Evolutionary conservation across 495 filamentous ascomycete genomes (phyloP), one percentile per base, ranked within the genome.

Genomic region (Penicillium riverlandense): DNA sequence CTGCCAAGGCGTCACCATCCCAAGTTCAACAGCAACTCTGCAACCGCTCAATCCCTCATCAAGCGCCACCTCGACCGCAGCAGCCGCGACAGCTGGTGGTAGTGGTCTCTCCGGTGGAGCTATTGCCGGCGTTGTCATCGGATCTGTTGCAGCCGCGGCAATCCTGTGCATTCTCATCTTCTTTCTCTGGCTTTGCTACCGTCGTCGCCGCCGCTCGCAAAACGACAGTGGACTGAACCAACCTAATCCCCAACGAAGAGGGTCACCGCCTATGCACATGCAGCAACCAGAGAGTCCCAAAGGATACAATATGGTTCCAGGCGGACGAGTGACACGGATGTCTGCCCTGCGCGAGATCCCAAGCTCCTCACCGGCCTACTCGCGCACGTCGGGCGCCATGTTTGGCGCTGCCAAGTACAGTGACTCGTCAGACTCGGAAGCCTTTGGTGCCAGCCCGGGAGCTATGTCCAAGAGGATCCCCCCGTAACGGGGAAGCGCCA

Each of bases 321-420:
- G 90, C 29, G 90, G 88, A 31, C 82, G 94, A 35, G 90, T 99
- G 38, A 85, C 92, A 8, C 80, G 94, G 31, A 97, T 99, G 94
- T 90, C 91, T 29, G 94, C 94, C 10, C 67, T 99, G 30, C 90
- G 96, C 59, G 81, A 72, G 45, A 72, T 78, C 46, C 74, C 80
- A 0, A 79, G 73, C 43, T 74, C 78, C 10, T 77, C 80, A 0
- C 74, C 83, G 0, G 75, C 79, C 6, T 75, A 62, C 13, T 76
- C 68, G 2, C 72, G 65, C 13, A 64, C 48, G 49, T 70, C 61
- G 8, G 55, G 52, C n/a, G 60, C 56, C 6, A 62, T 70, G 41
- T 70, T 66, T 45, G 70, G 58, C 27, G 64, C 45, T 14, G 62
- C 64, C 11, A 75, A 81, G 47, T 82, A 78, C 45, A 83, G 82